phyloP scores from a whole-genome alignment of 2,329 filamentous ascomycete species.

The Colletotrichum sp. region DNA sequence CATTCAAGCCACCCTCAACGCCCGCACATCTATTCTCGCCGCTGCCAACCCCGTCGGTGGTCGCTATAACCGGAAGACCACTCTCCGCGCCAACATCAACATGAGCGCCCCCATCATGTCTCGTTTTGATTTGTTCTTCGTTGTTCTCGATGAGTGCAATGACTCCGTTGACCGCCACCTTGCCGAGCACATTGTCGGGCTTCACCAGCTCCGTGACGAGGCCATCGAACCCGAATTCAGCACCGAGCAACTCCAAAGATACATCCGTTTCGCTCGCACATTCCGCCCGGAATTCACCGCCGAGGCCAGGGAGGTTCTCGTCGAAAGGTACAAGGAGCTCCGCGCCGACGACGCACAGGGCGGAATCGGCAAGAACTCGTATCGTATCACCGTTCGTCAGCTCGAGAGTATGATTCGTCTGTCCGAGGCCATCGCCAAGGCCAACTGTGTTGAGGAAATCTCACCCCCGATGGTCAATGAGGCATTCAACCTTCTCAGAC shows the following conservation, averaged over 20 bases:
- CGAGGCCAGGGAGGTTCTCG: conserved; percentile 83
- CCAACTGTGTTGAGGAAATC: conserved; percentile 93
- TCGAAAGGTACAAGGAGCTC: conserved; percentile 94
- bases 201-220: conserved; percentile 91
- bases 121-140: conserved; percentile 98
- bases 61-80: conserved; percentile 96
- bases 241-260: conserved; percentile 94
- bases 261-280: conserved; percentile 94
- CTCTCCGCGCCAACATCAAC: conserved; percentile 93
- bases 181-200: conserved; percentile 90
- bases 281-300: conserved; percentile 93
- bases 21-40: conserved; percentile 91
- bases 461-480: conserved; percentile 85
- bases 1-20: conserved; percentile 97
- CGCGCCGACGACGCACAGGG: conserved; percentile 92
- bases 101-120: conserved; percentile 99
- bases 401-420: conserved; percentile 95
- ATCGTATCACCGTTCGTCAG: conserved; percentile 96
- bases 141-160: conserved; percentile 96
- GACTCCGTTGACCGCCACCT: conserved; percentile 89
- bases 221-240: conserved; percentile 93
- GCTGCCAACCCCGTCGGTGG: conserved; percentile 96
- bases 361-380: conserved; percentile 91
- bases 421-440: conserved; percentile 97
- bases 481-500: conserved; percentile 87